A percentile compares a stretch with the other conserved stretches of the same genome.
These are phyloP conservation scores for Dactylonectria estremocensis DNA, from an alignment of 2,329 filamentous ascomycete species.

Conservation along the genomic window DNA sequence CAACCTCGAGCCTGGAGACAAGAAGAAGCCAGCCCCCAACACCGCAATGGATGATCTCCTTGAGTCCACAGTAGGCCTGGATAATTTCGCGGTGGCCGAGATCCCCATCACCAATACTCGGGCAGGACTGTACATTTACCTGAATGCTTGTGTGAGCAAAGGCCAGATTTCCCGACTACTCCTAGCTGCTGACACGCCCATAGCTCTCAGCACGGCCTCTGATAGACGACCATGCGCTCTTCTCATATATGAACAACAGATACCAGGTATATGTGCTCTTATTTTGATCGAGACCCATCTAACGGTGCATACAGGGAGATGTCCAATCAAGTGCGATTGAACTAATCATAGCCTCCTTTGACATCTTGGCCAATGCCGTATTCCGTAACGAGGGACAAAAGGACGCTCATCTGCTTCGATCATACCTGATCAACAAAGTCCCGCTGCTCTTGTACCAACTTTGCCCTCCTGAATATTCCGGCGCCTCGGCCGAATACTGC, in stretches of 20 bases:
- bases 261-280: constrained; percentile 75
- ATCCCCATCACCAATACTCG: constrained; percentile 81
- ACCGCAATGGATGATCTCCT: constrained; percentile 70
- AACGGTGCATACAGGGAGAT: constrained; percentile 71
- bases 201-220: constrained; percentile 87
- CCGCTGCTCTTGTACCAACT: constrained; percentile 69
- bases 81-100: constrained; percentile 72
- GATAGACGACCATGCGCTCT: constrained; percentile 84
- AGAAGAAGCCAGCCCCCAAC: constrained; percentile 65
- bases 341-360: constrained; percentile 89
- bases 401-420: constrained; percentile 82
- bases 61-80: constrained; percentile 69
- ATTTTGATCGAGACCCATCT: constrained; percentile 17
- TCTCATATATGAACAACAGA: constrained; percentile 86
- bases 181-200: constrained; percentile 27
- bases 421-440: constrained; percentile 84
- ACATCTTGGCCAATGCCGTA: constrained; percentile 89
- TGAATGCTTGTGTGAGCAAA: constrained; percentile 80
- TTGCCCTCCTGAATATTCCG: constrained; percentile 77
- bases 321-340: constrained; percentile 84
- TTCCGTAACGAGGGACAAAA: constrained; percentile 73
- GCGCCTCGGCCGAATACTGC: constrained; percentile 82
- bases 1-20: constrained; percentile 68
- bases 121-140: constrained; percentile 87
- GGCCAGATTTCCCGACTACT: neutral